phyloP scores from a whole-genome alignment of 2,329 filamentous ascomycete species.

The Periconia macrospinosa region DNA sequence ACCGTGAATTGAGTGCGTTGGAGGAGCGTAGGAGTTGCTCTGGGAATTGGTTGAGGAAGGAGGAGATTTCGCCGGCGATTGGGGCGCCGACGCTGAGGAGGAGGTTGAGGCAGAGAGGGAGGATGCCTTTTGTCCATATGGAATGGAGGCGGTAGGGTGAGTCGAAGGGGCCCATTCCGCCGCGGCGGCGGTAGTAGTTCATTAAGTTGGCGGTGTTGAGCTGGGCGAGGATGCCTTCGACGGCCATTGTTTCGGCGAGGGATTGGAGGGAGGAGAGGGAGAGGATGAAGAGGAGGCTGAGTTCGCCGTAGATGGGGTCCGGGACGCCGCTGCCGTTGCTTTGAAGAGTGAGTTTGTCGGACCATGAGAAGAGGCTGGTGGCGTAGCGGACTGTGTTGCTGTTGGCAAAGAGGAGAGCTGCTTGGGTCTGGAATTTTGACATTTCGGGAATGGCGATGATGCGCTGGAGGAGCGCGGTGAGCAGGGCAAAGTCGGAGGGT shows the following conservation, averaged over 20 bases:
- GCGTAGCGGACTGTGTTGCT: constrained; percentile 76
- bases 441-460: constrained; percentile 78
- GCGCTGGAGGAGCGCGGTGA: constrained; percentile 86
- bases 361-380: constrained; percentile 88
- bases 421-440: constrained; percentile 60
- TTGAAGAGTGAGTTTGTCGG: constrained; percentile 72
- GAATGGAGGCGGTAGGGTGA: constrained; percentile 75
- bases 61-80: constrained; percentile 80
- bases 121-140: constrained; percentile 86
- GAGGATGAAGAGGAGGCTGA: constrained; percentile 85
- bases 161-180: constrained; percentile 77
- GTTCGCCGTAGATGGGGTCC: constrained; percentile 90
- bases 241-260: constrained; percentile 86
- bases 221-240: constrained; percentile 79
- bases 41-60: constrained; percentile 88
- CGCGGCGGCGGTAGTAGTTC: constrained; percentile 69
- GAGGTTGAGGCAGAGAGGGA: constrained; percentile 87
- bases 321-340: constrained; percentile 50
- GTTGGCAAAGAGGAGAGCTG: constrained; percentile 55
- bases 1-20: constrained; percentile 67
- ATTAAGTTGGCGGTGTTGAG: constrained; percentile 79
- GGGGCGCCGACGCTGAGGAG: constrained; percentile 78
- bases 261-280: constrained; percentile 80
- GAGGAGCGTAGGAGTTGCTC: constrained; percentile 73
- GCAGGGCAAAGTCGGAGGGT: constrained; percentile 80